phyloP scores from a whole-genome alignment of 352 stramenopile genomes.

The Pythium periplocum region DNA sequence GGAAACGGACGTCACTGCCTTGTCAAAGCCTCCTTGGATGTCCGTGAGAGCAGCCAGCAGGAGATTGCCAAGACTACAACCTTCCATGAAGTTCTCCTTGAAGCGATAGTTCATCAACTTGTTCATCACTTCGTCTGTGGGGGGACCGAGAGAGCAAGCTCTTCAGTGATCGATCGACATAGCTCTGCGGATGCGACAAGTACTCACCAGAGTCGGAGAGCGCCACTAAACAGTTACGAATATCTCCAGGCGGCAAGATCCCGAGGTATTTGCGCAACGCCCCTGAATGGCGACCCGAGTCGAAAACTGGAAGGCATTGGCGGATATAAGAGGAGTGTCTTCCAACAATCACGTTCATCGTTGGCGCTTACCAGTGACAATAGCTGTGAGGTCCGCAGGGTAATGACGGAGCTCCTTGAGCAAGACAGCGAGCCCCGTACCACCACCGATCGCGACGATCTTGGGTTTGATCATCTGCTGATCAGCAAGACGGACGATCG shows the following conservation, averaged over 20 bases:
- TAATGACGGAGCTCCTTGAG: slow-evolving; percentile 84
- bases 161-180: too few species aligned
- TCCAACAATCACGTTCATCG: background rate
- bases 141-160: background rate
- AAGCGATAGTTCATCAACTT: slow-evolving; percentile 89
- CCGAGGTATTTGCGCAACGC: slow-evolving; percentile 77
- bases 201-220: slow-evolving; percentile 70
- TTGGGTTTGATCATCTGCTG: slow-evolving; percentile 79
- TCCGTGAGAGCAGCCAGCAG: slow-evolving; percentile 77
- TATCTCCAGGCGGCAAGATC: slow-evolving; percentile 78
- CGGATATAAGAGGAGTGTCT: slow-evolving; percentile 1
- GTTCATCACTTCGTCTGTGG: slow-evolving; percentile 71
- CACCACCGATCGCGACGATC: slow-evolving; percentile 78
- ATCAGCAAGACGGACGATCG: slow-evolving; percentile 71
- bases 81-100: slow-evolving; percentile 85
- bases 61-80: slow-evolving; percentile 78
- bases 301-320: slow-evolving; percentile 44
- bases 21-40: slow-evolving; percentile 77
- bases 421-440: slow-evolving; percentile 74
- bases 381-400: slow-evolving; percentile 77
- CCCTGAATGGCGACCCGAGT: slow-evolving; percentile 78
- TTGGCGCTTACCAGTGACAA: slow-evolving; percentile 56
- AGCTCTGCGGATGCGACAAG: too few species aligned
- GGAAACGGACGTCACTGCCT: slow-evolving; percentile 72
- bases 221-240: slow-evolving; percentile 83